Evolutionary conservation across 2,329 filamentous ascomycete genomes (phyloP).

Genomic region (Cytospora schulzeri): DNA sequence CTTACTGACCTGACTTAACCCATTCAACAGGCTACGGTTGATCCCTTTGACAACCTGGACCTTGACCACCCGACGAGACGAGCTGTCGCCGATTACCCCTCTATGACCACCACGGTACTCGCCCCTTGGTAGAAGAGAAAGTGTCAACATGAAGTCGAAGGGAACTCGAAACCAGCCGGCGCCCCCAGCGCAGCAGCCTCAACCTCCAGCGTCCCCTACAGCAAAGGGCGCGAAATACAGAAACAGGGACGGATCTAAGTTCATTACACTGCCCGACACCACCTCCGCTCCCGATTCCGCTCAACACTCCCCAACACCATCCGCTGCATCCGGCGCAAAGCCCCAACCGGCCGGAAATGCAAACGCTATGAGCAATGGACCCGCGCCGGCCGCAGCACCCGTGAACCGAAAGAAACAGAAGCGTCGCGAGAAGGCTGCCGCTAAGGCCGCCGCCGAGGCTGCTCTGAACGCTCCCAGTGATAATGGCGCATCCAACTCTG

Average conservation of each 20-base stretch:
- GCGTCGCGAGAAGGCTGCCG: slow-evolving; percentile 82
- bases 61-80: slow-evolving; percentile 20
- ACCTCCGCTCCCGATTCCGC: slow-evolving; percentile 50
- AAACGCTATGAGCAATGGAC: slow-evolving; percentile 27
- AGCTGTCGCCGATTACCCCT: slow-evolving; percentile 24
- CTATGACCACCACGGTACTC: slow-evolving; percentile 22
- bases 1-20: slow-evolving; percentile 16
- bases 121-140: slow-evolving; percentile 11
- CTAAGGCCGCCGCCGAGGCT: slow-evolving; percentile 60
- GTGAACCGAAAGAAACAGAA: slow-evolving; percentile 97
- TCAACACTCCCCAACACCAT: slow-evolving; percentile 54
- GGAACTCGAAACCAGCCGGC: slow-evolving; percentile 37
- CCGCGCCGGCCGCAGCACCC: slow-evolving; percentile 43
- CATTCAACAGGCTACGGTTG: slow-evolving; percentile 18
- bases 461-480: slow-evolving; percentile 36
- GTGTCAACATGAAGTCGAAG: slow-evolving; percentile 32
- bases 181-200: slow-evolving; percentile 31
- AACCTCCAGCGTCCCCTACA: slow-evolving; percentile 55
- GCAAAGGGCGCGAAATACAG: slow-evolving; percentile 61
- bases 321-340: slow-evolving; percentile 38
- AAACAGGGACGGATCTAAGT: slow-evolving; percentile 71
- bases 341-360: slow-evolving; percentile 32
- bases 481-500: slow-evolving; percentile 46
- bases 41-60: slow-evolving; percentile 10
- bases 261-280: slow-evolving; percentile 62